Base-by-base conservation (phyloP, 176 grass and related monocot genomes). In the Coix lacrymajobi region DNA sequence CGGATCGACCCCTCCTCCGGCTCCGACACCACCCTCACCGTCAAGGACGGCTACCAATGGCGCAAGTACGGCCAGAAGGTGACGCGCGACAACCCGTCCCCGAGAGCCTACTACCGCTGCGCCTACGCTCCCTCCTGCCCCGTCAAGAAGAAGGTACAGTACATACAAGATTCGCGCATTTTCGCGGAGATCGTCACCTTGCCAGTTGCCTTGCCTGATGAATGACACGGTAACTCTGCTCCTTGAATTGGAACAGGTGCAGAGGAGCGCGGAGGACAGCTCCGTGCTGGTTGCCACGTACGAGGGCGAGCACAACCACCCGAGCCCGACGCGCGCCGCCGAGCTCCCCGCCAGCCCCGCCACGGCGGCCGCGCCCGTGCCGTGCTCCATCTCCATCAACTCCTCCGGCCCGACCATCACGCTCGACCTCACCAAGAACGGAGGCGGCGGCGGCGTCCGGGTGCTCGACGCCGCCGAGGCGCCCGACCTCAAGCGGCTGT, bases 51-150 rank as follows among this genome's bases (percentile, higher is more conserved):
- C 4, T 95, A 95, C 51, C 93, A 98, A 2, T 98, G 96, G 96
- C 92, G 92, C 17, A 98, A 98, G 71, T 98, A 98, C 85, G 96
- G 96, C 11, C 96, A 98, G 66, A 98, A 98, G 85, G 89, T 98
- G 25, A 98, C 93, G 0, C 90, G 91, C 37, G 92, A 98, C 76
- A 98, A 98, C 73, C 96, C 96, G 16, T 98, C 93, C 57, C 96
- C 96, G 0, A 56, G 93, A 71, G 92, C 96, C 57, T 98, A 98
- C 85, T 98, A 88, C 65, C 88, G 89, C 54, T 98, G 96, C 89
- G 90, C 96, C 5, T 93, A 81, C 87, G 89, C 89, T 1, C 91
- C 96, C 7, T 95, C 96, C 49, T 98, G 96, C 80, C 87, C 89
- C 25, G 92, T 92, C 48, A 98, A 95, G 80, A 98, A 98, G 92